Evolutionary conservation across 768 basidiomycete species (phyloP), one percentile per base, ranked within the genome.

Genomic region (Glaciozyma martinii): DNA sequence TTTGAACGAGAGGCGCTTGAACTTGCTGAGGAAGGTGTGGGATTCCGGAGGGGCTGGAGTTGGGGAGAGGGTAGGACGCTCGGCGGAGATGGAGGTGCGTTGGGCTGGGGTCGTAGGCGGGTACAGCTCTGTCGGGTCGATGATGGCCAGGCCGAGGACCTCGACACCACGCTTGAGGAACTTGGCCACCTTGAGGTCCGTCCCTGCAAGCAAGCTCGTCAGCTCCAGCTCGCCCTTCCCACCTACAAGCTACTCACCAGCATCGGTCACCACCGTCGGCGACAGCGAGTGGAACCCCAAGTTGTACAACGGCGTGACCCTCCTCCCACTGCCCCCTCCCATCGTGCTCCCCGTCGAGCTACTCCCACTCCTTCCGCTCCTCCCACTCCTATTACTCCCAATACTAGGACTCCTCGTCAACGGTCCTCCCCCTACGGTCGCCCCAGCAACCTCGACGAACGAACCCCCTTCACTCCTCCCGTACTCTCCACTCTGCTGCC

Each of bases 221-320:
- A n/a, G n/a, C 25, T 52, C 27, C 7, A n/a, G 25, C 25, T 25
- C 50, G 3, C 27, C 27, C 50, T 10, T 25, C 15, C 3, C 8
- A 13, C 46, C 32, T 10, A 50, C 13, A 25, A 43, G 40, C 12
- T 0, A 60, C 63, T 25, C 33, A 47, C 90, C 90, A 0, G 90
- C 90, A 73, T 92, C 90, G 33, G 89, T 82, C 61, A 92, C 85
- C 43, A 84, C 83, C 71, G 90, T 92, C 18, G 88, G 85, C 81
- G 90, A 81, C 57, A 92, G 87, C 67, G 89, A 87, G 75, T 93
- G 90, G 1, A 89, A 89, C 65, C 87, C 86, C 27, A 93, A 81
- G 73, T 90, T 91, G 77, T 91, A 90, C 4, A 92, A 78, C 0
- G 90, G 66, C 27, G 42, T 61, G 21, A 64, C 63, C 29, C 47